phyloP scores from a whole-genome alignment of 2,329 filamentous ascomycete species.

The Aquanectria penicillioides region DNA sequence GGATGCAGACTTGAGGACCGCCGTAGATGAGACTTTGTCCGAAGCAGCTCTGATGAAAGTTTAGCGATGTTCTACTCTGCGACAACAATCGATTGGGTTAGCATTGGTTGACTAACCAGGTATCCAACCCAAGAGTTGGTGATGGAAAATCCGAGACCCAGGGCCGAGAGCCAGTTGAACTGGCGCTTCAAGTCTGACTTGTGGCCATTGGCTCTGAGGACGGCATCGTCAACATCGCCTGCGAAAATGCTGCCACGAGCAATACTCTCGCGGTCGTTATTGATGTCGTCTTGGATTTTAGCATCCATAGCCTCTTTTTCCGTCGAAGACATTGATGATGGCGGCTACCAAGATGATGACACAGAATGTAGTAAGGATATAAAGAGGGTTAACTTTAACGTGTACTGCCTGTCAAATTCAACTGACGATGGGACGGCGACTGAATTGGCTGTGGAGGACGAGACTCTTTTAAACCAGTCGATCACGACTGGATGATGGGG shows the following conservation, averaged over 20 bases:
- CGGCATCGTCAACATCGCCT: constrained; percentile 17
- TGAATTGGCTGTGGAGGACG: too few species aligned
- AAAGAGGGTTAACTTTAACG: not conserved
- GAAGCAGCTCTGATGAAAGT: constrained; percentile 10
- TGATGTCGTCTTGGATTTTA: not conserved
- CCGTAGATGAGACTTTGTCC: constrained; percentile 24
- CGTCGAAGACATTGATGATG: not conserved
- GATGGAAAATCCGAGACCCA: constrained; percentile 23
- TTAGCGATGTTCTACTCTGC: not conserved
- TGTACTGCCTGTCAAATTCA: too few species aligned
- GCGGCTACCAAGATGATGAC: not conserved
- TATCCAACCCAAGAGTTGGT: constrained; percentile 27
- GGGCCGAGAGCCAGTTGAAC: constrained; percentile 24
- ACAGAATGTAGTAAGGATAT: not conserved
- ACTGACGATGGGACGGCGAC: too few species aligned
- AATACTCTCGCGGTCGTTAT: constrained; percentile 9
- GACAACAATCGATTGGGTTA: too few species aligned
- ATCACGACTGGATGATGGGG: not conserved
- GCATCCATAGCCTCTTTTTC: constrained; percentile 2
- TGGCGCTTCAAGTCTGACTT: constrained; percentile 17
- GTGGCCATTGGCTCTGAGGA: constrained; percentile 24
- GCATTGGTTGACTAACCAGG: constrained; percentile 12
- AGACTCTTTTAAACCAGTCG: not conserved
- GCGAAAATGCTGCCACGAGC: constrained; percentile 11
- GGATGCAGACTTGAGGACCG: constrained; percentile 14